Percentiles rank a stretch among this genome's conserved stretches.
These are phyloP conservation scores for Sphaerulina vaccinii DNA, from an alignment of 2,329 filamentous ascomycete genomes.

Conservation along the genomic window DNA sequence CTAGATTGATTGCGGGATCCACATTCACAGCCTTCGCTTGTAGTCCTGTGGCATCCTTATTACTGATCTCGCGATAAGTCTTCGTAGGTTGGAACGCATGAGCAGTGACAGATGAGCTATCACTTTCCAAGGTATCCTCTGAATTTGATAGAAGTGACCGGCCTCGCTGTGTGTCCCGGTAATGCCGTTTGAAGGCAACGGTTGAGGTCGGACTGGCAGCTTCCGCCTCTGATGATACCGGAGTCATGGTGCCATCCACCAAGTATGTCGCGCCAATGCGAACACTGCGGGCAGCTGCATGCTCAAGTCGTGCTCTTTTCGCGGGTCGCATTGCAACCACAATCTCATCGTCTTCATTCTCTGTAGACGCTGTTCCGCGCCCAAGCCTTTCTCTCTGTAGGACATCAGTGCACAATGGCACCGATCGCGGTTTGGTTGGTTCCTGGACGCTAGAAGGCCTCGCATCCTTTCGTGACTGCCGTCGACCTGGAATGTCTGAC, in stretches of 20 bases:
- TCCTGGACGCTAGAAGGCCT: too few species aligned
- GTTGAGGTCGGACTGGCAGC: background rate
- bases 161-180: background rate
- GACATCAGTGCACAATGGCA: too few species aligned
- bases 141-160: background rate
- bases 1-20: background rate
- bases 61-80: background rate
- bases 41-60: background rate
- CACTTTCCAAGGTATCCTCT: background rate
- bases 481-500: background rate
- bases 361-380: background rate
- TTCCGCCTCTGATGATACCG: background rate
- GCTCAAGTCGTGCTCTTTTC: background rate
- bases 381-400: too few species aligned
- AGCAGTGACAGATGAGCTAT: background rate
- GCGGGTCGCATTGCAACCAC: background rate
- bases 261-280: background rate
- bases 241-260: background rate
- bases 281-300: background rate
- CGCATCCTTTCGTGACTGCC: background rate
- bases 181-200: background rate
- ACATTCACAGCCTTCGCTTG: background rate
- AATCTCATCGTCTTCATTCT: background rate
- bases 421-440: background rate
- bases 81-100: background rate